These are phyloP conservation scores for Plantago ovata DNA, from an alignment of 257 asterid genomes.

Conservation along the genomic window DNA sequence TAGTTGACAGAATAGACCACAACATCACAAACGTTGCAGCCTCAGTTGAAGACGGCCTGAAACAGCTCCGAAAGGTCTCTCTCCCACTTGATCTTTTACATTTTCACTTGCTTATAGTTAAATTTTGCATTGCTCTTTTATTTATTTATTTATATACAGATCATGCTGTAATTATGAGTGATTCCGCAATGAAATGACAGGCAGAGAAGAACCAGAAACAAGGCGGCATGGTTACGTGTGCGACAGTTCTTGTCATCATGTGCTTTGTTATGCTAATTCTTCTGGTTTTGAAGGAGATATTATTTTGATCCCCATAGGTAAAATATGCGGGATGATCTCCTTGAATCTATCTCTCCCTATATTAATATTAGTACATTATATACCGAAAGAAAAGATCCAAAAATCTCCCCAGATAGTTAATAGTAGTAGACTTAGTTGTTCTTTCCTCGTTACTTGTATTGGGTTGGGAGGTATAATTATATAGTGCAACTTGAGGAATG, in stretches of 20 bases:
- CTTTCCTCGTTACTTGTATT: neutral
- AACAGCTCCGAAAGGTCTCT: conserved; percentile 84
- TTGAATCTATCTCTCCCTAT: conserved; percentile 6
- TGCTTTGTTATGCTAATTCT: conserved; percentile 90
- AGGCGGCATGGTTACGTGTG: conserved; percentile 98
- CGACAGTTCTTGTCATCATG: conserved; percentile 77
- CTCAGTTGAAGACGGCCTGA: conserved; percentile 96
- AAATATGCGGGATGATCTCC: conserved; percentile 3
- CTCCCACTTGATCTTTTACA: conserved; percentile 12
- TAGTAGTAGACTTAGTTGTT: neutral
- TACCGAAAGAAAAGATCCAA: no score
- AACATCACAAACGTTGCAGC: conserved; percentile 90
- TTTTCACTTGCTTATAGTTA: neutral
- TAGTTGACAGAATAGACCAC: conserved; percentile 95
- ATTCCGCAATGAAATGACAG: conserved; percentile 39
- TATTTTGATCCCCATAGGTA: conserved; percentile 40
- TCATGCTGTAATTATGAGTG: neutral
- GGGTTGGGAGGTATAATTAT: conserved; percentile 9
- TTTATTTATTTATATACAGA: neutral
- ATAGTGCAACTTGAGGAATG: no score
- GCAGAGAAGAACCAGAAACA: conserved; percentile 90
- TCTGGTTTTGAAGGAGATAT: conserved; percentile 67
- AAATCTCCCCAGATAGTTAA: no score
- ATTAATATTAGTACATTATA: neutral
- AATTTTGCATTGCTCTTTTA: neutral